These are phyloP conservation scores for Phellinidium pouzarii DNA, from an alignment of 1,284 basidiomycete species.

Conservation along the genomic window DNA sequence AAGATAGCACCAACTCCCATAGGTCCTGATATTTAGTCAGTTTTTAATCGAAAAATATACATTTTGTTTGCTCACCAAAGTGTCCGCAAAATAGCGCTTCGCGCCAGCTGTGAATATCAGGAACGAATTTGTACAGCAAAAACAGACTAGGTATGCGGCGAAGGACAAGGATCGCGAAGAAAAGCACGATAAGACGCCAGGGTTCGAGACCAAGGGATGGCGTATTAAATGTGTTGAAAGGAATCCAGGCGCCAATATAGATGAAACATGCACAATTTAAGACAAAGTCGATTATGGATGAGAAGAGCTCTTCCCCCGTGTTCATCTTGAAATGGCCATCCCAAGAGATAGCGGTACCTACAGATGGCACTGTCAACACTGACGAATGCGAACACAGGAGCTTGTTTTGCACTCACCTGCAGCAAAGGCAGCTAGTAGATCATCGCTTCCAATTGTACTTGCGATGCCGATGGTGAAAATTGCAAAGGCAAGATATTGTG, in stretches of 20 bases:
- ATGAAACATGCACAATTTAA: conserved; percentile 86
- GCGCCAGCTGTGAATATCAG: conserved; percentile 75
- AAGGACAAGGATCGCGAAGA: conserved; percentile 59
- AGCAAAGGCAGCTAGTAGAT: conserved; percentile 87
- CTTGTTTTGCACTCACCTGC: conserved; percentile 48
- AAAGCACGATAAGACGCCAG: conserved; percentile 67
- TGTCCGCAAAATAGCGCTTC: conserved; percentile 83
- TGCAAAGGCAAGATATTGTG: conserved; percentile 82
- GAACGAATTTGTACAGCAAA: conserved; percentile 72
- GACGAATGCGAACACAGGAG: neutral
- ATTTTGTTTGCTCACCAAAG: conserved; percentile 53
- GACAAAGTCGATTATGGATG: conserved; percentile 80
- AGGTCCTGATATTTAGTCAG: conserved; percentile 3
- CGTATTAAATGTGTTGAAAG: conserved; percentile 64
- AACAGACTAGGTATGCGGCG: conserved; percentile 75
- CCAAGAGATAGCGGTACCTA: conserved; percentile 87
- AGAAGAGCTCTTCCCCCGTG: conserved; percentile 81
- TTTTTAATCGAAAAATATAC: neutral
- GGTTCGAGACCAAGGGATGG: conserved; percentile 60
- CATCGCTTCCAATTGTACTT: conserved; percentile 76
- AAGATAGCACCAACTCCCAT: conserved; percentile 85
- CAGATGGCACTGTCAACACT: neutral
- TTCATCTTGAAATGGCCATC: conserved; percentile 87
- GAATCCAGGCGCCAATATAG: conserved; percentile 87
- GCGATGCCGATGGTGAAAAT: conserved; percentile 76